Percentiles rank a stretch among this genome's conserved stretches.
Evolutionary conservation across 345 rosid genomes (phyloP).

Genomic region (Corymbia maculata): DNA sequence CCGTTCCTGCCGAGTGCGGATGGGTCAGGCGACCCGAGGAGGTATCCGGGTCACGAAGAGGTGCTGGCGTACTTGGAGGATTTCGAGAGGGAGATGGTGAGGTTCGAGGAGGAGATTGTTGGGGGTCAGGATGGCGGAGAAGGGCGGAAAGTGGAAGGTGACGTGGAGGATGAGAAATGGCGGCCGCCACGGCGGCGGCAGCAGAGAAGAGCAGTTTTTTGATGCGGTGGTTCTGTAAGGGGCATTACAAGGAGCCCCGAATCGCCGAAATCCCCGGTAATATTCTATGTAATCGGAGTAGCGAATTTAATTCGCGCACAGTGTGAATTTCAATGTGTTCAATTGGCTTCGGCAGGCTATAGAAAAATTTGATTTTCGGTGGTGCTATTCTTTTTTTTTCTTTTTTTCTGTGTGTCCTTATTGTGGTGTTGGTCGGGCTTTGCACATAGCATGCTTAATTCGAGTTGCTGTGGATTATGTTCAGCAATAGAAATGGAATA

Average conservation of each 20-base stretch:
- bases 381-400: background rate
- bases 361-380: background rate
- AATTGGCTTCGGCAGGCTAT: background rate
- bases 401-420: background rate
- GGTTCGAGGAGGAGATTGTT: conserved; percentile 53
- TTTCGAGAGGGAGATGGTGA: conserved; percentile 49
- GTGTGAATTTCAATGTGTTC: background rate
- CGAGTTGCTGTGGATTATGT: background rate
- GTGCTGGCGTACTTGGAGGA: conserved; percentile 53
- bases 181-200: background rate
- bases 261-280: conserved; percentile 56
- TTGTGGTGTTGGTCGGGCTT: background rate
- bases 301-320: rapidly evolving
- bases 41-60: conserved; percentile 70
- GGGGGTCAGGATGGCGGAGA: conserved; percentile 16
- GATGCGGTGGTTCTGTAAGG: conserved; percentile 76
- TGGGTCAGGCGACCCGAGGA: conserved; percentile 43
- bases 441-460: background rate
- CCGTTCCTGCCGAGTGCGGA: conserved; percentile 38
- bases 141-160: conserved; percentile 44
- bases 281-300: background rate
- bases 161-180: conserved; percentile 13
- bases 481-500: background rate
- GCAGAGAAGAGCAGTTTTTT: conserved; percentile 33
- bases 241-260: conserved; percentile 65